Percentiles rank a stretch among this genome's conserved stretches.
Evolutionary conservation across 345 rosid species (phyloP).

Genomic region (Adansonia digitata): DNA sequence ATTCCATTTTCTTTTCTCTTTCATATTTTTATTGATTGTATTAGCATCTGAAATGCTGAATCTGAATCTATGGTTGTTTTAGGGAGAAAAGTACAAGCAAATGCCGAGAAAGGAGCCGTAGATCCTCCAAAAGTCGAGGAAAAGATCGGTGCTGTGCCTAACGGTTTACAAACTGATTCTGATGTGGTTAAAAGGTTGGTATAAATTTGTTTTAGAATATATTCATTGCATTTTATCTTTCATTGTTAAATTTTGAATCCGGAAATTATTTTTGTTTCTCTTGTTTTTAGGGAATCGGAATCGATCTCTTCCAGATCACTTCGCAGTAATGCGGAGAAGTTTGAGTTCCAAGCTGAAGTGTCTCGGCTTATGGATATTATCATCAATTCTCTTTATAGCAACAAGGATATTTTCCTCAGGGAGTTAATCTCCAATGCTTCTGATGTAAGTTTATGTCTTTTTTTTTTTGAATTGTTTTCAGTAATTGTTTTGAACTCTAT

Average conservation of each 20-base stretch:
- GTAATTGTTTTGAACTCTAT: background rate
- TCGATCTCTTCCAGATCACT: constrained; percentile 85
- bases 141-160: constrained; percentile 82
- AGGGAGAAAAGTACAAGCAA: constrained; percentile 79
- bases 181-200: constrained; percentile 80
- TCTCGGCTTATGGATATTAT: constrained; percentile 97
- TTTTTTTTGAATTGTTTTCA: background rate
- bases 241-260: background rate
- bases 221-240: background rate
- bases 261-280: background rate
- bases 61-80: constrained; percentile 26
- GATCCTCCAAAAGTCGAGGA: constrained; percentile 98
- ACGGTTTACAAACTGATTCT: constrained; percentile 86
- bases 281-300: constrained; percentile 68
- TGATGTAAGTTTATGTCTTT: constrained; percentile 54
- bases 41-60: background rate
- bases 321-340: constrained; percentile 81
- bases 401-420: constrained; percentile 95
- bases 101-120: constrained; percentile 57
- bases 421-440: constrained; percentile 98
- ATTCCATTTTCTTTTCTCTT: background rate
- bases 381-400: constrained; percentile 95
- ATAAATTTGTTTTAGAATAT: background rate
- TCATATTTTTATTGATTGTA: background rate
- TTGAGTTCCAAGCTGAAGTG: constrained; percentile 98